These are phyloP conservation scores for Suillus subaureus DNA, from an alignment of 768 basidiomycete species.

Conservation along the genomic window DNA sequence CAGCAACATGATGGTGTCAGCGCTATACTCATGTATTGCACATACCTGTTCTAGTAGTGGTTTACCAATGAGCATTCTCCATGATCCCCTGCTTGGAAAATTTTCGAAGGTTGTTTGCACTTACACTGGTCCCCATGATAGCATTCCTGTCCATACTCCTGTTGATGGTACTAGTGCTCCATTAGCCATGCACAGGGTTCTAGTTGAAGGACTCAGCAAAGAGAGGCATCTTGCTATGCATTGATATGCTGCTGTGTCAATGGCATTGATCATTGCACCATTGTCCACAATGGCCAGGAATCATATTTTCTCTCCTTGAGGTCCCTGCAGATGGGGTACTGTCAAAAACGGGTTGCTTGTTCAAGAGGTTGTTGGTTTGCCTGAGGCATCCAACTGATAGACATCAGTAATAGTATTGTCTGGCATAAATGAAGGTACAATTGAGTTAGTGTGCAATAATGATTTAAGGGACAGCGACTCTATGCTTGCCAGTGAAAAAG, in stretches of 20 bases:
- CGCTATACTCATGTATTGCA: constrained; percentile 28
- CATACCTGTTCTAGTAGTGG: constrained; percentile 24
- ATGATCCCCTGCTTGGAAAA: constrained; percentile 28
- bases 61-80: constrained; percentile 34
- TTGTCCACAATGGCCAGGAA: constrained; percentile 14
- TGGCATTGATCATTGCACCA: constrained; percentile 22
- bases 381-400: not conserved
- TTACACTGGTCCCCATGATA: not conserved
- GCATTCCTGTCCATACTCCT: constrained; percentile 12
- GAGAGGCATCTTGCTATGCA: too few relatives aligned
- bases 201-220: too few relatives aligned
- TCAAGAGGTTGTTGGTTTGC: not conserved
- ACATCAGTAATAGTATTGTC: constrained; percentile 4
- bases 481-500: too few relatives aligned
- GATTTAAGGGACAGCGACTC: not conserved
- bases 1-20: constrained; percentile 4
- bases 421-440: not conserved
- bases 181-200: constrained; percentile 21
- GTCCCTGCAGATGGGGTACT: constrained; percentile 11
- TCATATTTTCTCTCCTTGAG: constrained; percentile 15
- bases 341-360: not conserved
- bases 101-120: constrained; percentile 4
- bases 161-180: constrained; percentile 17
- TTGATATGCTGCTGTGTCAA: constrained; percentile 4
- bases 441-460: accelerated